Conservation (phyloP, 2,329 filamentous ascomycete species). For the Elsinoe ampelina region DNA sequence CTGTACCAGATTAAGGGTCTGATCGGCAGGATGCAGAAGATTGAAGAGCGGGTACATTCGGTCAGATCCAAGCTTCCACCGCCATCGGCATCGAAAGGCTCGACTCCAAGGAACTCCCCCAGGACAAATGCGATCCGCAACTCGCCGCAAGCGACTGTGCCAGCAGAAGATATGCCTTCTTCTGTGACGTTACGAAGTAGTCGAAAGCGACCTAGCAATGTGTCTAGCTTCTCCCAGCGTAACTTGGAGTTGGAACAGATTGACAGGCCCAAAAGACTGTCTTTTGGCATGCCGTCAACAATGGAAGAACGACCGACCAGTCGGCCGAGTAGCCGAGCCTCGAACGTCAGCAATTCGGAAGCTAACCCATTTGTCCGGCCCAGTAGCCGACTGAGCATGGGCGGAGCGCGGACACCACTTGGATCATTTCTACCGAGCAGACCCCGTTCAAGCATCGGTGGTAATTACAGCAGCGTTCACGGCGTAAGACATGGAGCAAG, state of each 20-base stretch:
- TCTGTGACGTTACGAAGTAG: constrained; percentile 56
- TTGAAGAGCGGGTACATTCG: constrained; percentile 86
- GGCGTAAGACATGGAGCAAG: constrained; percentile 21
- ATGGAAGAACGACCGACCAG: constrained; percentile 31
- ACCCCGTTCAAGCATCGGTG: constrained; percentile 61
- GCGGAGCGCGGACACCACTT: constrained; percentile 54
- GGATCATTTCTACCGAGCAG: constrained; percentile 44
- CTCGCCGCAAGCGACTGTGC: constrained; percentile 32
- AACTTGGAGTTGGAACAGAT: constrained; percentile 20
- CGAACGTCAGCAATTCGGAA: constrained; percentile 43
- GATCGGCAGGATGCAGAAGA: constrained; percentile 92
- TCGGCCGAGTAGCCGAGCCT: constrained; percentile 66
- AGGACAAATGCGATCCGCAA: constrained; percentile 33
- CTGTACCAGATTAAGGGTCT: constrained; percentile 87
- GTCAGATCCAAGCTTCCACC: constrained; percentile 86
- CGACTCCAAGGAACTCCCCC: constrained; percentile 73
- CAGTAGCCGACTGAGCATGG: constrained; percentile 55
- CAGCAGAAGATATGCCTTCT: constrained; percentile 42
- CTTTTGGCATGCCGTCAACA: constrained; percentile 37
- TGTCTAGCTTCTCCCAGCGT: constrained; percentile 29
- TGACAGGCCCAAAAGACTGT: constrained; percentile 34
- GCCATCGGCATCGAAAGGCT: constrained; percentile 47
- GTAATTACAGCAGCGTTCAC: constrained; percentile 37
- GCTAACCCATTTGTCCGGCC: constrained; percentile 44
- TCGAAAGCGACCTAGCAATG: constrained; percentile 55